A percentile compares a stretch with the other conserved stretches of the same genome.
phyloP scores from a whole-genome alignment of 2,329 filamentous ascomycete genomes.

The Calonectria crousiana region DNA sequence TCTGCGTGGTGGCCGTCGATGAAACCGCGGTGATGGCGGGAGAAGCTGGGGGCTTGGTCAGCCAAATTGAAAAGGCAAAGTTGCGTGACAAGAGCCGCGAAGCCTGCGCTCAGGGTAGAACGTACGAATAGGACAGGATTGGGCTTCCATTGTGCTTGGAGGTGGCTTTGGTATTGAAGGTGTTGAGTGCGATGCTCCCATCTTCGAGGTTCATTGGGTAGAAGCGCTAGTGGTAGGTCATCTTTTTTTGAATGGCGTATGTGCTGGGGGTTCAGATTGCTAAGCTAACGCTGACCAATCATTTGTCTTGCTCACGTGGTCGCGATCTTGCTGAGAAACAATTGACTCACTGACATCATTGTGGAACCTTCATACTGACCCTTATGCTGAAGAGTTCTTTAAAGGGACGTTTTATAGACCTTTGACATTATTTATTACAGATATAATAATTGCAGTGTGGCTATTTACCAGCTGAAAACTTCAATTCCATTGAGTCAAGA shows the following conservation, averaged over 20 bases:
- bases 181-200: slow-evolving; percentile 36
- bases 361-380: not conserved
- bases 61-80: slow-evolving; percentile 2
- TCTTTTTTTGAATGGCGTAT: slow-evolving; percentile 42
- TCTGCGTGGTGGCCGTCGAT: slow-evolving; percentile 47
- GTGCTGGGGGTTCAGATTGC: slow-evolving; percentile 42
- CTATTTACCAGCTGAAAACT: not conserved
- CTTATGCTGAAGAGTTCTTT: not conserved
- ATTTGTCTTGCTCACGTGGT: slow-evolving; percentile 45
- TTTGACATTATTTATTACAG: not conserved
- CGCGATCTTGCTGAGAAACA: slow-evolving; percentile 34
- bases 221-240: slow-evolving; percentile 27
- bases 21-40: slow-evolving; percentile 43
- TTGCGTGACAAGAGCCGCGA: not conserved
- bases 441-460: not conserved
- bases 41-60: slow-evolving; percentile 31
- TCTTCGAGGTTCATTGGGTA: slow-evolving; percentile 24
- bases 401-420: not conserved
- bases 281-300: slow-evolving; percentile 49
- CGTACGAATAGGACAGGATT: slow-evolving; percentile 45
- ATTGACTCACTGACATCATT: slow-evolving; percentile 44
- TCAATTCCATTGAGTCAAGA: not conserved
- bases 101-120: not conserved
- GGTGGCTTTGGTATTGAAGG: slow-evolving; percentile 21
- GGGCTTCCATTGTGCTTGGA: slow-evolving; percentile 49